Percentiles rank a stretch among this genome's conserved stretches.
Conservation (phyloP, 257 asterid genomes). For the Solanum bulbocastanum region DNA sequence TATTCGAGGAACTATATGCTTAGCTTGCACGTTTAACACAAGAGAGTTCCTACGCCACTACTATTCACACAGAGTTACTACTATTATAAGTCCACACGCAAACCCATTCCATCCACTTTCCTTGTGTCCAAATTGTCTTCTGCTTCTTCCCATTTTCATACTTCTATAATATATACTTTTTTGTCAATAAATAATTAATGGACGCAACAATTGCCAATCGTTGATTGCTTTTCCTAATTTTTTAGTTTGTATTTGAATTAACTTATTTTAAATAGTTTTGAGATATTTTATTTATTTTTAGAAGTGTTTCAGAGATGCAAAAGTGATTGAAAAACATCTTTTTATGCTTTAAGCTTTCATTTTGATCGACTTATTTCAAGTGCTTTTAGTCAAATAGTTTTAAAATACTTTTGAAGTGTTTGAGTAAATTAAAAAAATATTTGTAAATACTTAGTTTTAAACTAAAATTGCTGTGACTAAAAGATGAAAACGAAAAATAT, state of each 20-base stretch:
- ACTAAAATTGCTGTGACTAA: too few relatives aligned
- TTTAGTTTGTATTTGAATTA: not conserved
- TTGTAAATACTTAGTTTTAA: too few relatives aligned
- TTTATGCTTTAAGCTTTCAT: not conserved
- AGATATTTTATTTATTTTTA: too few relatives aligned
- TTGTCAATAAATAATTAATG: not conserved
- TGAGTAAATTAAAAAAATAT: not conserved
- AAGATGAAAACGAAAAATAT: too few relatives aligned
- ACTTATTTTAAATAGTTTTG: too few relatives aligned
- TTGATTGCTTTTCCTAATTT: not conserved
- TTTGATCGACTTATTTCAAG: not conserved
- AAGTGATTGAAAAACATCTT: not conserved
- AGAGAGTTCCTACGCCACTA: not conserved
- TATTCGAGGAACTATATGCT: not conserved
- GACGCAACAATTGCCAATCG: not conserved
- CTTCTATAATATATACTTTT: not conserved
- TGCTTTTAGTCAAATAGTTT: too few relatives aligned
- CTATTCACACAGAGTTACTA: not conserved
- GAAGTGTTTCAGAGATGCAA: not conserved
- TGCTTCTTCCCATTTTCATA: not conserved
- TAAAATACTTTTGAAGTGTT: too few relatives aligned
- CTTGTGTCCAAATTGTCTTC: not conserved
- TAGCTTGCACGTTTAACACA: slow-evolving; percentile 3
- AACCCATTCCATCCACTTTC: not conserved
- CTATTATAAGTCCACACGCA: not conserved